phyloP scores from a whole-genome alignment of 2,329 filamentous ascomycete species.

The Cercospora sp. region DNA sequence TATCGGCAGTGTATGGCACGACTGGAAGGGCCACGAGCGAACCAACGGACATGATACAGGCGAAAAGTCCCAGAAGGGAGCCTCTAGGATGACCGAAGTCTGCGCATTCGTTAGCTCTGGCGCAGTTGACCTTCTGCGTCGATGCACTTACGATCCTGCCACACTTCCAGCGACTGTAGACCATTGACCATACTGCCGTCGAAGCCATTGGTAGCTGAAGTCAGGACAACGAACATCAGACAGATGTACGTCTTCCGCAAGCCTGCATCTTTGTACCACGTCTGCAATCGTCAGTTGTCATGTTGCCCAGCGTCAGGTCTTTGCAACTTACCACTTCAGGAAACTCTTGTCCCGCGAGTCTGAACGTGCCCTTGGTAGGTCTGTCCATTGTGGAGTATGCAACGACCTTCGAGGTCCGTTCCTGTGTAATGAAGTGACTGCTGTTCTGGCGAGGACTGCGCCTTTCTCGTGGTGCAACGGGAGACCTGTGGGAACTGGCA shows the following conservation, averaged over 20 bases:
- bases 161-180: slow-evolving; percentile 49
- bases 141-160: slow-evolving; percentile 44
- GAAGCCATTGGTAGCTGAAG: slow-evolving; percentile 49
- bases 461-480: background rate
- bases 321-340: slow-evolving; percentile 29
- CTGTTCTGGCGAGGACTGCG: background rate
- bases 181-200: slow-evolving; percentile 56
- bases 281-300: slow-evolving; percentile 13
- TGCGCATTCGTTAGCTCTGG: background rate
- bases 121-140: background rate
- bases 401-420: background rate
- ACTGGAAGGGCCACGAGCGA: slow-evolving; percentile 52
- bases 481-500: background rate
- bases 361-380: slow-evolving; percentile 38
- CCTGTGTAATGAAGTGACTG: background rate
- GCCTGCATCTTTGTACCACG: slow-evolving; percentile 38
- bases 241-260: slow-evolving; percentile 39
- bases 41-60: slow-evolving; percentile 54
- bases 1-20: slow-evolving; percentile 52
- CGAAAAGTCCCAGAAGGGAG: slow-evolving; percentile 47
- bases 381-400: slow-evolving; percentile 32
- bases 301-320: background rate
- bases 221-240: slow-evolving; percentile 39
- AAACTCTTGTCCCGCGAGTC: slow-evolving; percentile 36
- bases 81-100: slow-evolving; percentile 38